Conservation (phyloP, 2,329 filamentous ascomycete species). For the Fusarium paranaense region DNA sequence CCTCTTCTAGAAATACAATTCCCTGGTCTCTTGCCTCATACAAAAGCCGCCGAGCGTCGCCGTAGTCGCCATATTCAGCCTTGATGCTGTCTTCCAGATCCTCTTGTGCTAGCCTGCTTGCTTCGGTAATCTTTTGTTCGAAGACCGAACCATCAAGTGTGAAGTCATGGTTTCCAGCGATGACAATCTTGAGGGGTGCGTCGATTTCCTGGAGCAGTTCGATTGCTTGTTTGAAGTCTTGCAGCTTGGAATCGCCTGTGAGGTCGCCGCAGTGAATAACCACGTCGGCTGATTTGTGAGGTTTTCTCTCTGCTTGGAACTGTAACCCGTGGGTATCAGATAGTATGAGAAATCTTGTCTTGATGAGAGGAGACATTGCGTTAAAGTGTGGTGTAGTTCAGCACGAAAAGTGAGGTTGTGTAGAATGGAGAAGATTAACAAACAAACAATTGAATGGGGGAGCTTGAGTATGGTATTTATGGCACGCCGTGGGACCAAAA, state of each 20-base stretch:
- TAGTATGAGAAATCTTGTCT: constrained; percentile 29
- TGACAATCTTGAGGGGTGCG: constrained; percentile 60
- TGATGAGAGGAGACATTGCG: constrained; percentile 4
- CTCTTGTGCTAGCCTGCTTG: constrained; percentile 13
- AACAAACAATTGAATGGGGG: background rate
- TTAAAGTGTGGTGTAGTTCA: background rate
- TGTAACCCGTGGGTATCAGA: constrained; percentile 32
- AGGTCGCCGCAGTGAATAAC: constrained; percentile 64
- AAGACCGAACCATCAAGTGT: constrained; percentile 53
- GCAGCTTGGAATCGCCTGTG: constrained; percentile 56
- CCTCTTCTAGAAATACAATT: constrained; percentile 55
- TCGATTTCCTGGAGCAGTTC: constrained; percentile 52
- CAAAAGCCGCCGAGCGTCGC: constrained; percentile 48
- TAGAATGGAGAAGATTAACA: too few relatives aligned
- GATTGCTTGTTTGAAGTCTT: constrained; percentile 53
- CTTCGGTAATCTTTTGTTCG: constrained; percentile 40
- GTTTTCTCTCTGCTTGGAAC: background rate
- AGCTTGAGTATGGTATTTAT: background rate
- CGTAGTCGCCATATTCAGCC: constrained; percentile 51
- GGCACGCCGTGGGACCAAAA: background rate
- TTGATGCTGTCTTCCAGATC: constrained; percentile 13
- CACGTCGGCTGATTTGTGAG: constrained; percentile 49
- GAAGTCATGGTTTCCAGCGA: constrained; percentile 66
- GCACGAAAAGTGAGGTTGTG: background rate
- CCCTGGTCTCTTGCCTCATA: constrained; percentile 35